A percentile compares a stretch with the other conserved stretches of the same genome.
phyloP scores from a whole-genome alignment of 306 rosid genomes.

The Morella rubra region DNA sequence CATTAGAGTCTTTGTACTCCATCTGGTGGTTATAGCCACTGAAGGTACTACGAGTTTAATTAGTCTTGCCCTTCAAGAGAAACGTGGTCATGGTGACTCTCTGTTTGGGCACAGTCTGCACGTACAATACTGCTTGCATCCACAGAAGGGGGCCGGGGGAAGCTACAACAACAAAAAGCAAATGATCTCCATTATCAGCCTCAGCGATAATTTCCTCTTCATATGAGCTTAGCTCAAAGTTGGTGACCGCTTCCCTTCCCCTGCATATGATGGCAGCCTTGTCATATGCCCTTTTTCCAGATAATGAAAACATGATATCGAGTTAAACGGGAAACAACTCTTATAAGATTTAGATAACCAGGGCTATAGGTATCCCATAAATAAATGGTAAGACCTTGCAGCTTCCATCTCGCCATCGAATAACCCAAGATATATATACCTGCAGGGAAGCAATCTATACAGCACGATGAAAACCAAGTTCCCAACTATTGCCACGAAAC shows the following conservation, averaged over 20 bases:
- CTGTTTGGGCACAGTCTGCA: too few relatives aligned
- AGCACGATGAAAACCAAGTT: constrained; percentile 32
- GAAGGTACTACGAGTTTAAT: too few relatives aligned
- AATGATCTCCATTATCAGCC: constrained; percentile 60
- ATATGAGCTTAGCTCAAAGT: constrained; percentile 69
- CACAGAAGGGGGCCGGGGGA: background rate
- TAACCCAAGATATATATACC: constrained; percentile 93
- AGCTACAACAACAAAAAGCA: background rate
- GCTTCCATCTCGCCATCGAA: constrained; percentile 90
- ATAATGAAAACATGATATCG: constrained; percentile 21
- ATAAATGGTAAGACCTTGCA: constrained; percentile 68
- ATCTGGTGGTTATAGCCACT: too few relatives aligned
- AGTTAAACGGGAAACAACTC: constrained; percentile 14
- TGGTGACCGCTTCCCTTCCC: constrained; percentile 89
- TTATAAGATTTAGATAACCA: constrained; percentile 18
- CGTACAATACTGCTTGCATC: too few relatives aligned
- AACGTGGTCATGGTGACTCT: too few relatives aligned
- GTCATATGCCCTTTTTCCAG: constrained; percentile 77
- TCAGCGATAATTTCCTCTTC: constrained; percentile 54
- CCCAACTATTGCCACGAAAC: constrained; percentile 24
- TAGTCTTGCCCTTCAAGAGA: too few relatives aligned
- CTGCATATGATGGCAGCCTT: constrained; percentile 84
- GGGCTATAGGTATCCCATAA: constrained; percentile 20
- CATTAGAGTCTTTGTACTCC: too few relatives aligned
- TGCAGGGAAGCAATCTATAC: constrained; percentile 54